Evolutionary conservation across 768 basidiomycete species (phyloP).

Genomic region (Multifurca ochricompacta): DNA sequence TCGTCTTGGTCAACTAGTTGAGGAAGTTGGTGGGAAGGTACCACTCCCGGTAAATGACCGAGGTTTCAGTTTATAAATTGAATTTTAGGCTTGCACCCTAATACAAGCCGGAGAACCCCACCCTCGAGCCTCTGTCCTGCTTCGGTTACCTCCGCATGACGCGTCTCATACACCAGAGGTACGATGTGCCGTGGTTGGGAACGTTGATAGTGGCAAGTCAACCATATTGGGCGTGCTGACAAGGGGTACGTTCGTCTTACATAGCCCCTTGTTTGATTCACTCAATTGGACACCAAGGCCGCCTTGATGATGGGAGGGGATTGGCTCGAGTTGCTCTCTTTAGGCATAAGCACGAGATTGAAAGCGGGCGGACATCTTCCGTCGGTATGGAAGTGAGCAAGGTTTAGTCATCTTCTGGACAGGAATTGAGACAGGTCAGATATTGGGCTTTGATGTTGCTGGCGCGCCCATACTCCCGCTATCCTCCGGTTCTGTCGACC

Average conservation of each 20-base stretch:
- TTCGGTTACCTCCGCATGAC: conserved; percentile 69
- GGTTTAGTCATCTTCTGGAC: not conserved
- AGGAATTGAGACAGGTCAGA: conserved; percentile 36
- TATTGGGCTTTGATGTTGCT: conserved; percentile 75
- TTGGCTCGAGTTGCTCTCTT: conserved; percentile 83
- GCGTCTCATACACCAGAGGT: conserved; percentile 84
- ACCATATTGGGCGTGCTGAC: conserved; percentile 93
- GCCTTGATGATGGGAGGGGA: conserved; percentile 74
- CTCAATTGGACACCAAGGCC: conserved; percentile 35
- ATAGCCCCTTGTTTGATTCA: conserved; percentile 22
- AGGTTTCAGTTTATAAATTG: not conserved
- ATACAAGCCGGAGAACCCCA: conserved; percentile 39
- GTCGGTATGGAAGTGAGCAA: conserved; percentile 88
- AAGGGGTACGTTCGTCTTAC: conserved; percentile 47
- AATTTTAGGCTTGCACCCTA: conserved; percentile 46
- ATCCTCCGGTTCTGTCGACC: conserved; percentile 45
- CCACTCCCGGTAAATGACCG: not conserved
- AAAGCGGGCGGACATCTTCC: conserved; percentile 90
- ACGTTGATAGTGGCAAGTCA: conserved; percentile 90
- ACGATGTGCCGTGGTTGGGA: conserved; percentile 92
- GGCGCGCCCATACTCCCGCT: conserved; percentile 76
- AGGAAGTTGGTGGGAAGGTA: conserved; percentile 80
- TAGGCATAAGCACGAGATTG: conserved; percentile 95
- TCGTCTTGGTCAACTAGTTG: conserved; percentile 43
- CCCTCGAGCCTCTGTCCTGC: conserved; percentile 51